A percentile compares a stretch with the other conserved stretches of the same genome.
Evolutionary conservation across 768 basidiomycete species (phyloP).

Genomic region (Tricholoma flavovirens): DNA sequence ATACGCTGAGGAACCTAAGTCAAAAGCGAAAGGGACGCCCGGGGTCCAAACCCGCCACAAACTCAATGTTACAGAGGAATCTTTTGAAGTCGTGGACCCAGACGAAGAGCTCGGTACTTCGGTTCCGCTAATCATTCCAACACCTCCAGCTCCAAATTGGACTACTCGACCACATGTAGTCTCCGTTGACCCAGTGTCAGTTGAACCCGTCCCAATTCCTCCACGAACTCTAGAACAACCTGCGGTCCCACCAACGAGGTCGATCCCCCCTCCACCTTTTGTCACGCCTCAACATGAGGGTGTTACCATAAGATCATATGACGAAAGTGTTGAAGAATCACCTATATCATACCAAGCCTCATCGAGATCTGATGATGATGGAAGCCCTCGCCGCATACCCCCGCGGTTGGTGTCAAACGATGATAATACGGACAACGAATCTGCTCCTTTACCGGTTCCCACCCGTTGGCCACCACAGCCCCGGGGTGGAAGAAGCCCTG

Average conservation of each 20-base stretch:
- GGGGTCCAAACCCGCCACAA: constrained; percentile 2
- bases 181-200: constrained; percentile 5
- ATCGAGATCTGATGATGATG: constrained; percentile 11
- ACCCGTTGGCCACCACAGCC: constrained; percentile 10
- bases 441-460: constrained; percentile 16
- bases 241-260: constrained; percentile 5
- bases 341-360: neutral
- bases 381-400: constrained; percentile 12
- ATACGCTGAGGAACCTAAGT: constrained; percentile 9
- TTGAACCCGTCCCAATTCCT: constrained; percentile 5
- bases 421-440: constrained; percentile 13
- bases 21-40: neutral
- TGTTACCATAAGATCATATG: constrained; percentile 7
- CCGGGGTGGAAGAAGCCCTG: neutral
- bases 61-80: constrained; percentile 4
- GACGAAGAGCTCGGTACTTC: constrained; percentile 5
- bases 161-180: constrained; percentile 9
- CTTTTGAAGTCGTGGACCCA: neutral
- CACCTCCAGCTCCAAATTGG: constrained; percentile 11
- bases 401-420: constrained; percentile 6
- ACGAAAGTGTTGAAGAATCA: neutral
- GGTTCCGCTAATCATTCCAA: constrained; percentile 10
- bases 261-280: constrained; percentile 18
- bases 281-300: constrained; percentile 26
- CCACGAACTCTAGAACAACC: constrained; percentile 3